Percentiles rank a stretch among this genome's conserved stretches.
These are phyloP conservation scores for Grifola frondosa DNA, from an alignment of 1,284 basidiomycete species.

Conservation along the genomic window DNA sequence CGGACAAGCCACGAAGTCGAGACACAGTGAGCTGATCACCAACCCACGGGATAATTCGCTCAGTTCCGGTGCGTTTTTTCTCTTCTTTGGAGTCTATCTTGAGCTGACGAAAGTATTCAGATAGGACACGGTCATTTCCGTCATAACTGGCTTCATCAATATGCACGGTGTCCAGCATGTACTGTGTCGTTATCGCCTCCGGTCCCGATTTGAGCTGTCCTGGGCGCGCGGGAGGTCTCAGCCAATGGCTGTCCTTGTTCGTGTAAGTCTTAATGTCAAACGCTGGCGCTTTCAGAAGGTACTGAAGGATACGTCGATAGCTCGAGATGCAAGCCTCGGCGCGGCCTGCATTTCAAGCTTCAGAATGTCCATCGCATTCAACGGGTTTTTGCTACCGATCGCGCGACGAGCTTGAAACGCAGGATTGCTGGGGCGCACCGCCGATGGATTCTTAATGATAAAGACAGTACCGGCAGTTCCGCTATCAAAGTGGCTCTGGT, in stretches of 20 bases:
- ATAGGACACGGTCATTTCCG: constrained; percentile 16
- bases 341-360: not conserved
- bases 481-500: constrained; percentile 35
- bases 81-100: constrained; percentile 5
- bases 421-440: not conserved
- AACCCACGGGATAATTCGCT: constrained; percentile 14
- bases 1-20: constrained; percentile 14
- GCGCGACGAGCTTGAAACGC: not conserved
- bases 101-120: constrained; percentile 12
- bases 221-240: not conserved
- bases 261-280: constrained; percentile 2
- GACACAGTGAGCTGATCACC: constrained; percentile 27
- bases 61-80: not conserved
- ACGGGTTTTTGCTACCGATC: not conserved
- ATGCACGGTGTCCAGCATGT: constrained; percentile 19
- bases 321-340: too few relatives aligned
- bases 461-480: constrained; percentile 38
- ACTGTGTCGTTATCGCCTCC: constrained; percentile 3
- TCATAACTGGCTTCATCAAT: constrained; percentile 22
- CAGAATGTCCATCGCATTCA: not conserved
- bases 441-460: not conserved
- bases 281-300: constrained; percentile 8
- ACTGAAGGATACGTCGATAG: constrained; percentile 5
- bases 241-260: not conserved
- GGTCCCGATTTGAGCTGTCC: constrained; percentile 3